Evolutionary conservation across 169 alveolate genomes (phyloP), one percentile per base, ranked within the genome.

Genomic region (Plasmodium vinckei): DNA sequence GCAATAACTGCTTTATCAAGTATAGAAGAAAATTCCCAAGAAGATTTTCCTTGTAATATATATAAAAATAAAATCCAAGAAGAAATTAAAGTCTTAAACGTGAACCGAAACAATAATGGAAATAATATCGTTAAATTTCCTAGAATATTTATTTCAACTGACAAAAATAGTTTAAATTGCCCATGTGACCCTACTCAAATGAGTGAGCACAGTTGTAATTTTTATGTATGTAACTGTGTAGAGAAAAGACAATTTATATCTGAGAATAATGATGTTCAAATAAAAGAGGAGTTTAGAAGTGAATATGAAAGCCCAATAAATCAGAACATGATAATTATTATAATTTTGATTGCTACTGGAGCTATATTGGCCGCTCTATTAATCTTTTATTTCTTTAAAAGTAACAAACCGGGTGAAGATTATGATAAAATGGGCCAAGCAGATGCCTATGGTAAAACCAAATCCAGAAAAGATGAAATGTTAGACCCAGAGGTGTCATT

Each of bases 1-100:
- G 96, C 96, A 51, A 70, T 93, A 44, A 94, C 94, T 15, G 92
- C 94, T 59, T 61, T 94, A 27, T 94, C 96, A 3, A 95, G 94
- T 44, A 72, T 89, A 17, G 88, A 71, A 53, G 82, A 91, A 75
- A 92, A 82, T 33, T 33, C 5, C 42, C 94, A 93, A 39, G 23
- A 65, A 10, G 17, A 39, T 53, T 94, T 72, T 68, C 96, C 96
- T 3, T 94, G 96, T 75, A 64, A 91, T 49, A 92, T 94, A 47
- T 72, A 77, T 60, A 54, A 68, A 64, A 56, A 89, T 42, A 75
- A 65, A 79, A 89, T 72, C 1, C 51, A 25, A 17, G 71, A 56
- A 27, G 91, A 82, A 60, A 15, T 71, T 12, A 15, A 42, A 53
- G 42, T 33, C 2, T 1, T 27, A 1, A 27, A 27, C 42, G 4